Evolutionary conservation across 2,329 filamentous ascomycete species (phyloP).

Genomic region (Hypomyces perniciosus): DNA sequence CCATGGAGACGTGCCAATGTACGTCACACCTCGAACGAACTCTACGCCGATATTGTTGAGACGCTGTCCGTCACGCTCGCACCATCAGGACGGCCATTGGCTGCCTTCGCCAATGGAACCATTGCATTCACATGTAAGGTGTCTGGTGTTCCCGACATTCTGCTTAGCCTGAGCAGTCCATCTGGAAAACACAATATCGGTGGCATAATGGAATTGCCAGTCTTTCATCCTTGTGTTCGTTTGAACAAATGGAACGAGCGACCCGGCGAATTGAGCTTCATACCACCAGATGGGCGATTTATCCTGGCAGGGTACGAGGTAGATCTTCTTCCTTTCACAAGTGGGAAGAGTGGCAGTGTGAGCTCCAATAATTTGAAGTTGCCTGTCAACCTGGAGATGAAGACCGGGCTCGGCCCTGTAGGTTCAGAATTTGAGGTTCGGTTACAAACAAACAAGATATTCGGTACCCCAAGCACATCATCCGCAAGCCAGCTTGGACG

Average conservation of each 20-base stretch:
- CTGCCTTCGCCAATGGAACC: constrained; percentile 83
- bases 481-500: constrained; percentile 35
- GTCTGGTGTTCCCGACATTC: constrained; percentile 87
- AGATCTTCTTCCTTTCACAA: constrained; percentile 71
- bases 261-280: constrained; percentile 88
- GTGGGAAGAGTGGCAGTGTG: constrained; percentile 48
- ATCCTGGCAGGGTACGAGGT: constrained; percentile 92
- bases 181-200: constrained; percentile 72
- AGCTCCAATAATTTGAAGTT: constrained; percentile 65
- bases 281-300: constrained; percentile 91
- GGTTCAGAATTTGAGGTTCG: constrained; percentile 88
- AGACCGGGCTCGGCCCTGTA: constrained; percentile 65
- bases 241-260: constrained; percentile 83
- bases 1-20: constrained; percentile 92
- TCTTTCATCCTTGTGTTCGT: constrained; percentile 93
- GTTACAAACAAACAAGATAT: constrained; percentile 63
- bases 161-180: constrained; percentile 71
- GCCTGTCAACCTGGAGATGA: constrained; percentile 75
- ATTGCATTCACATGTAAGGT: constrained; percentile 95
- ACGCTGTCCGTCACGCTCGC: constrained; percentile 81
- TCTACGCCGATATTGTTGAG: constrained; percentile 95
- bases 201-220: constrained; percentile 74
- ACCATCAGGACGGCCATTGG: constrained; percentile 79
- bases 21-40: constrained; percentile 90
- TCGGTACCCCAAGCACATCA: constrained; percentile 36